phyloP scores from a whole-genome alignment of 352 stramenopile species.

The Phytopythium chamaehyphon region DNA sequence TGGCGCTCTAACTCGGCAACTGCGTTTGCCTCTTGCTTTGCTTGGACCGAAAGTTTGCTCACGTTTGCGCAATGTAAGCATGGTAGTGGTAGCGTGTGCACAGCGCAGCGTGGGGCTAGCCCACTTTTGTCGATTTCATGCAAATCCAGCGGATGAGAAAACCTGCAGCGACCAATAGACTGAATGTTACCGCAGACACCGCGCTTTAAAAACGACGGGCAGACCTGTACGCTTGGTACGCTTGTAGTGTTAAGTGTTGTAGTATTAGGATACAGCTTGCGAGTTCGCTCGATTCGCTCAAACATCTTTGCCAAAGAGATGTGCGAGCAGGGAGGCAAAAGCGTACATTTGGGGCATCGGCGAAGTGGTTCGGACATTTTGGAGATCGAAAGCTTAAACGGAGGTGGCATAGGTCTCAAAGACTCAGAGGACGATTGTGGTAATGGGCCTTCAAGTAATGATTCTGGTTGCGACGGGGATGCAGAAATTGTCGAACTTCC shows the following conservation, averaged over 20 bases:
- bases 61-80: constrained; percentile 58
- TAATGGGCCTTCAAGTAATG: background rate
- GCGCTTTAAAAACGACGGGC: constrained; percentile 37
- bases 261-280: constrained; percentile 38
- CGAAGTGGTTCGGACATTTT: constrained; percentile 53
- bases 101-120: constrained; percentile 33
- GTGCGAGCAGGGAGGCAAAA: constrained; percentile 59
- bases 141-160: constrained; percentile 42
- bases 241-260: background rate
- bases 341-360: constrained; percentile 59
- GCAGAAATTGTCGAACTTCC: background rate
- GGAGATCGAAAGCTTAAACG: constrained; percentile 56
- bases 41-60: constrained; percentile 16
- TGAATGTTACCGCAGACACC: constrained; percentile 64
- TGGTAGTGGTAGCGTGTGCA: constrained; percentile 51
- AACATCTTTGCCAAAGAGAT: constrained; percentile 41
- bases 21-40: constrained; percentile 11
- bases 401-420: constrained; percentile 6
- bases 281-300: constrained; percentile 34
- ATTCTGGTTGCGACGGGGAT: background rate
- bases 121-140: constrained; percentile 48
- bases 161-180: constrained; percentile 55
- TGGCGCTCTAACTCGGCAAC: constrained; percentile 30
- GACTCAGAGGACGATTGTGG: background rate
- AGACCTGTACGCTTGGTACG: constrained; percentile 16